These are phyloP conservation scores for Thamnidium elegans DNA, from an alignment of 192 early-diverging fungal genomes.

Conservation along the genomic window DNA sequence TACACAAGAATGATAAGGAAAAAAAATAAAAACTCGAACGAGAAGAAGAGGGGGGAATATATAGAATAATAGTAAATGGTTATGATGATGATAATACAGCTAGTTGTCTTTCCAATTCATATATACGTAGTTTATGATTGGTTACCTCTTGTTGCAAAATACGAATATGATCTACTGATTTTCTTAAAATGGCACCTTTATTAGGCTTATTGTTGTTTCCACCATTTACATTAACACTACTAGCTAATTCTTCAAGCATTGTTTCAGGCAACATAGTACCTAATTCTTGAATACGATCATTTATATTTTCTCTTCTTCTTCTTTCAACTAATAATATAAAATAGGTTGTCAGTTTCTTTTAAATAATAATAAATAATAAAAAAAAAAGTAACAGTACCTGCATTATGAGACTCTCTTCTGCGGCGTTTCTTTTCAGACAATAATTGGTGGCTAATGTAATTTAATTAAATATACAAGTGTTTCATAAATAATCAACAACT, in stretches of 20 bases:
- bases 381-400: slow-evolving; percentile 36
- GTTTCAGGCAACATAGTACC: slow-evolving; percentile 76
- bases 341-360: background rate
- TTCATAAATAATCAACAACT: slow-evolving; percentile 1
- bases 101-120: slow-evolving; percentile 28
- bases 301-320: slow-evolving; percentile 94
- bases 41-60: too few species aligned
- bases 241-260: slow-evolving; percentile 48
- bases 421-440: slow-evolving; percentile 76
- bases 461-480: background rate
- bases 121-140: slow-evolving; percentile 17
- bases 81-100: too few species aligned
- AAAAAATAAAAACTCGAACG: too few species aligned
- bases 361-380: background rate
- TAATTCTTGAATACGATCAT: slow-evolving; percentile 94
- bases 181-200: slow-evolving; percentile 90
- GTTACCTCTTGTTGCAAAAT: slow-evolving; percentile 23
- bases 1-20: too few species aligned
- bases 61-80: too few species aligned
- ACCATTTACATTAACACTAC: background rate
- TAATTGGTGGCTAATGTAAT: slow-evolving; percentile 8
- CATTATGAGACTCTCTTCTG: slow-evolving; percentile 95
- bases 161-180: slow-evolving; percentile 90
- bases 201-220: slow-evolving; percentile 80
- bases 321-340: slow-evolving; percentile 72